A percentile compares a stretch with the other conserved stretches of the same genome.
phyloP scores from a whole-genome alignment of 257 asterid species.

The Henckelia pumila region DNA sequence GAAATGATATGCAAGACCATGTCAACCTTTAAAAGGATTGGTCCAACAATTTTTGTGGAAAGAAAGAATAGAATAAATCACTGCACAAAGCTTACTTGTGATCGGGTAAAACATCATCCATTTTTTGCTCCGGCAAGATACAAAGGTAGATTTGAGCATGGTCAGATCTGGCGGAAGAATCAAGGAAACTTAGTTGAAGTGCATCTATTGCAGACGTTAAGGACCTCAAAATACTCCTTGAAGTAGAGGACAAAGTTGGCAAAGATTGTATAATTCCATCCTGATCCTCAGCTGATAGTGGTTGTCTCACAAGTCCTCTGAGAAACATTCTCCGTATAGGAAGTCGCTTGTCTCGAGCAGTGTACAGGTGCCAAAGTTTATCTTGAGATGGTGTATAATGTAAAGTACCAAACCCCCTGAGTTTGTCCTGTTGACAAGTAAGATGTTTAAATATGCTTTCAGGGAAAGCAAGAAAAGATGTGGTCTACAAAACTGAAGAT shows the following conservation, averaged over 20 bases:
- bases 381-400: conserved; percentile 92
- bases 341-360: conserved; percentile 67
- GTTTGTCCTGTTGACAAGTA: conserved; percentile 68
- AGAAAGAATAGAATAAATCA: conserved; percentile 11
- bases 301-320: conserved; percentile 90
- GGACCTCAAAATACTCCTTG: conserved; percentile 89
- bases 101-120: conserved; percentile 77
- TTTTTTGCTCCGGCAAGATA: conserved; percentile 79
- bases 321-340: conserved; percentile 79
- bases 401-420: conserved; percentile 66
- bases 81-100: conserved; percentile 51
- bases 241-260: conserved; percentile 71
- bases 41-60: not conserved
- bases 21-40: conserved; percentile 19
- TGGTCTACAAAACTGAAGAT: not conserved
- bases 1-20: conserved; percentile 23
- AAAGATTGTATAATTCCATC: conserved; percentile 48
- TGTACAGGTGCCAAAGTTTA: conserved; percentile 97
- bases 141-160: conserved; percentile 93
- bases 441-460: conserved; percentile 9
- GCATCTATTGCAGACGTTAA: conserved; percentile 90
- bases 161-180: conserved; percentile 74
- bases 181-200: conserved; percentile 89
- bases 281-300: conserved; percentile 72
- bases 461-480: conserved; percentile 2